These are phyloP conservation scores for Spathaspora hagerdaliae DNA, from an alignment of 805 yeast genomes.

Conservation along the genomic window DNA sequence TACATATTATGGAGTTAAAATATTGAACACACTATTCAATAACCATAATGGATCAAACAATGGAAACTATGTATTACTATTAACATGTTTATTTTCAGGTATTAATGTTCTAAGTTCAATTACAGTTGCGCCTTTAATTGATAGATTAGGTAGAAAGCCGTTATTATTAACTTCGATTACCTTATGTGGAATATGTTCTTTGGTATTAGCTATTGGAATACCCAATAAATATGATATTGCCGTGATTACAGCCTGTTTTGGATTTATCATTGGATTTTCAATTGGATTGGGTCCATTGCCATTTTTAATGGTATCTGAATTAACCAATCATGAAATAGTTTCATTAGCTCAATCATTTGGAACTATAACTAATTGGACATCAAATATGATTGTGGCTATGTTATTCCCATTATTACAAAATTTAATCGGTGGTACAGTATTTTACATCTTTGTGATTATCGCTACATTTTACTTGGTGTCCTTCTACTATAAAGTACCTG, in stretches of 20 bases:
- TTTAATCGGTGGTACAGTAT: conserved; percentile 24
- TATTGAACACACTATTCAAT: conserved; percentile 37
- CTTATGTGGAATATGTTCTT: conserved; percentile 19
- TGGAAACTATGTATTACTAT: conserved; percentile 43
- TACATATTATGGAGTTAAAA: conserved; percentile 80
- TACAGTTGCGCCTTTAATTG: conserved; percentile 66
- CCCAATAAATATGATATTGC: conserved; percentile 8
- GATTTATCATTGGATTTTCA: conserved; percentile 29
- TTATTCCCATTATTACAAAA: conserved; percentile 26
- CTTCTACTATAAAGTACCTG: conserved; percentile 25
- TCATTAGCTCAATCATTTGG: conserved; percentile 34
- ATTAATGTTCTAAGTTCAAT: conserved; percentile 70
- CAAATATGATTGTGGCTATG: conserved; percentile 30
- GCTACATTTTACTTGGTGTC: conserved; percentile 16
- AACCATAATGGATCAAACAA: not conserved
- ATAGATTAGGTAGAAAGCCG: conserved; percentile 63
- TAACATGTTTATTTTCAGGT: conserved; percentile 71
- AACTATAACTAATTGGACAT: conserved; percentile 30
- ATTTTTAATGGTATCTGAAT: conserved; percentile 34
- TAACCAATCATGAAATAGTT: conserved; percentile 28
- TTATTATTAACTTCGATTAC: conserved; percentile 23
- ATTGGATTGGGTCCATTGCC: conserved; percentile 37
- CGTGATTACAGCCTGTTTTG: conserved; percentile 26
- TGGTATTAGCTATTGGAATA: conserved; percentile 24
- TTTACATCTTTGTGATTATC: conserved; percentile 22